Evolutionary conservation across 2,329 filamentous ascomycete species (phyloP).

Genomic region (Hypoxylon sp.): DNA sequence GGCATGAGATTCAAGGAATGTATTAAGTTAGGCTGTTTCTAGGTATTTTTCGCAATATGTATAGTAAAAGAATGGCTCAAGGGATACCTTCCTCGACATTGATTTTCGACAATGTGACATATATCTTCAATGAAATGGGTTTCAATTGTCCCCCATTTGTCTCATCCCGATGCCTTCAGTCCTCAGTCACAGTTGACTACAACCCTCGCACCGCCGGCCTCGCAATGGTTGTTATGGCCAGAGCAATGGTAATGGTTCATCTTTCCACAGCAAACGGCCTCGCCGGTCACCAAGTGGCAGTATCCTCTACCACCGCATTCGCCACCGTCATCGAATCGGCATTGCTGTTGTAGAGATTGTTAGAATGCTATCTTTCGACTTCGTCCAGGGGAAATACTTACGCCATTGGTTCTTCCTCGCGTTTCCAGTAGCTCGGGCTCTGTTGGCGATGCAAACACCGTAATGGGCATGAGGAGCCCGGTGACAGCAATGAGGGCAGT

Average conservation of each 20-base stretch:
- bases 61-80: conserved; percentile 3
- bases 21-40: not conserved
- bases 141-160: not conserved
- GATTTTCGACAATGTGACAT: not conserved
- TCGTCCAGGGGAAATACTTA: conserved; percentile 1
- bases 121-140: not conserved
- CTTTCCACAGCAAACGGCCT: conserved; percentile 21
- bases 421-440: conserved; percentile 18
- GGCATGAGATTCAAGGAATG: not conserved
- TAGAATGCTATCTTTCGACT: not conserved
- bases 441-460: conserved; percentile 16
- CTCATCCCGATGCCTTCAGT: not conserved
- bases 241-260: conserved; percentile 28
- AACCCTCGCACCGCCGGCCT: conserved; percentile 16
- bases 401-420: conserved; percentile 22
- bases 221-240: conserved; percentile 27
- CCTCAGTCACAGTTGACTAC: conserved; percentile 24
- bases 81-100: not conserved
- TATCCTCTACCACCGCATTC: conserved; percentile 22
- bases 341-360: conserved; percentile 19
- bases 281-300: conserved; percentile 23
- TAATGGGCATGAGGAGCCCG: conserved; percentile 20
- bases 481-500: conserved; percentile 13
- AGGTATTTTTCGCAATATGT: not conserved
- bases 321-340: conserved; percentile 27